These are phyloP conservation scores for Phytophthora sansomeana DNA, from an alignment of 352 stramenopile species.

Conservation along the genomic window DNA sequence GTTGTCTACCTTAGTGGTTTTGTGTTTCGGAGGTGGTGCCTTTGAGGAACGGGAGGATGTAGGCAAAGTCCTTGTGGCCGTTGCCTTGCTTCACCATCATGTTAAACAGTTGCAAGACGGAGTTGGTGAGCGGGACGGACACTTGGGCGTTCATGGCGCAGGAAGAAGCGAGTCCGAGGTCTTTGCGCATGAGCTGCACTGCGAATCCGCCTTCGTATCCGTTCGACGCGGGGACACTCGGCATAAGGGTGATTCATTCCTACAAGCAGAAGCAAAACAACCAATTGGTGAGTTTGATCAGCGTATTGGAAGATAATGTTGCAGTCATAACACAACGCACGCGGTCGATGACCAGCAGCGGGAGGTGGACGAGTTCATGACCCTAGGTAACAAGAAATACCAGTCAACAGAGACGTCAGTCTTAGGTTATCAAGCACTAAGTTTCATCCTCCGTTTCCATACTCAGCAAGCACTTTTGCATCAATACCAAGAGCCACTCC, in stretches of 20 bases:
- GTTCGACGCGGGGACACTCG: constrained; percentile 90
- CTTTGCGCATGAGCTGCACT: constrained; percentile 96
- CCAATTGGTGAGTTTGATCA: no score
- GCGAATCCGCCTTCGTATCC: constrained; percentile 93
- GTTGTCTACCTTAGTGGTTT: no score
- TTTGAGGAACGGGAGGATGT: constrained; percentile 89
- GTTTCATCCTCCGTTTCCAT: no score
- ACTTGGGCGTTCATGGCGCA: constrained; percentile 87
- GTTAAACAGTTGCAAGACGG: constrained; percentile 84
- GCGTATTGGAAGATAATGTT: no score
- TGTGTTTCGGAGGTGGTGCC: no score
- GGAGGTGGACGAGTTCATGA: constrained; percentile 97
- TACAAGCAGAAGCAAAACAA: not conserved
- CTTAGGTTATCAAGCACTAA: no score
- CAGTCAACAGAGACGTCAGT: no score
- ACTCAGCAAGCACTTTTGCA: constrained; percentile 90
- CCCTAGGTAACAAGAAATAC: no score
- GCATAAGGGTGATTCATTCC: constrained; percentile 95
- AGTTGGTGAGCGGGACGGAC: constrained; percentile 81
- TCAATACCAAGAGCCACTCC: constrained; percentile 96
- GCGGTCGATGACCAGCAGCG: constrained; percentile 96
- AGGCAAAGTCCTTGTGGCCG: constrained; percentile 89
- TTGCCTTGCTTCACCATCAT: constrained; percentile 79
- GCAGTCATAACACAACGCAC: constrained; percentile 83
- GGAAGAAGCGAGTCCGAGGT: constrained; percentile 95